phyloP scores from a whole-genome alignment of 176 grass and related monocot genomes.

The Tillandsia leiboldiana region DNA sequence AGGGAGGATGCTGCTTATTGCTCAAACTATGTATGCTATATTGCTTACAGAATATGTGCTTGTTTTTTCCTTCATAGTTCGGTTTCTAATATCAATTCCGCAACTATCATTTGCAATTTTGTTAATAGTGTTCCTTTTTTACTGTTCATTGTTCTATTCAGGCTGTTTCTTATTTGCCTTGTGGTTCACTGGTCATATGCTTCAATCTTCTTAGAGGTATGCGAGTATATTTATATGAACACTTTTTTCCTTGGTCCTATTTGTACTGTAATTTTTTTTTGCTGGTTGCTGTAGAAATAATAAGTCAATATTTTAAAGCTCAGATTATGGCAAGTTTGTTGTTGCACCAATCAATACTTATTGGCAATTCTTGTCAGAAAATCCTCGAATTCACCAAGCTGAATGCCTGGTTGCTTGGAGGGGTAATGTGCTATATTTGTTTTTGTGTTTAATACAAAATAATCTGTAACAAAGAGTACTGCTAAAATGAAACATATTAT shows the following conservation, averaged over 20 bases:
- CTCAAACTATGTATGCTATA: background rate
- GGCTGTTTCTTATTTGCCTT: background rate
- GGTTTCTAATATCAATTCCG: too few species aligned
- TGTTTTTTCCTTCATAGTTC: background rate
- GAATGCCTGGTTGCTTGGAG: too few species aligned
- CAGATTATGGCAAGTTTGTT: background rate
- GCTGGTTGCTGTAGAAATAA: too few species aligned
- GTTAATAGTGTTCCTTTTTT: background rate
- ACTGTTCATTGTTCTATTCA: background rate
- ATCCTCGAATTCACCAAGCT: too few species aligned
- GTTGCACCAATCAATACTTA: too few species aligned
- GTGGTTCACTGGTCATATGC: background rate
- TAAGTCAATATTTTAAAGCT: background rate
- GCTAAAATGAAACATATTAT: too few species aligned
- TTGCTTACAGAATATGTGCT: background rate
- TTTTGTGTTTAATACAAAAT: too few species aligned
- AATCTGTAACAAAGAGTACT: too few species aligned
- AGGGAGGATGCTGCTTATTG: constrained; percentile 21
- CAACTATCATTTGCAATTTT: too few species aligned
- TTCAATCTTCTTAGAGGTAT: background rate
- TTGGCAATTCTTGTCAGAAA: too few species aligned
- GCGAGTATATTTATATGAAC: background rate
- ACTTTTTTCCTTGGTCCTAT: background rate
- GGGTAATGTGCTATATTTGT: too few species aligned
- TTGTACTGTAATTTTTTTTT: background rate